Conservation (phyloP, 177 flowering plant species). For the Tripterygium wilfordii region DNA sequence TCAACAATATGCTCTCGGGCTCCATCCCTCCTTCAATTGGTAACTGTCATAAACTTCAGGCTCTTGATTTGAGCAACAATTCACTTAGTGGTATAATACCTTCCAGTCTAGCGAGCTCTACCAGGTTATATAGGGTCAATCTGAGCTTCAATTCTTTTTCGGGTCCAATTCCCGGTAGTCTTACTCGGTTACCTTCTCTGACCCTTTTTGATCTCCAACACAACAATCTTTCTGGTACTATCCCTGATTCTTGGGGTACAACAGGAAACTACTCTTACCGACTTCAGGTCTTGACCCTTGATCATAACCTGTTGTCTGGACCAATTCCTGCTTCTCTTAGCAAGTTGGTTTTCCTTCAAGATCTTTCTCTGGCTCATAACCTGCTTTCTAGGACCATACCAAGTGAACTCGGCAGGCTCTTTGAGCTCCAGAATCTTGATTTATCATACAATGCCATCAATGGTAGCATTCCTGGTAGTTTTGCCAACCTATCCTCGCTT, state of each 20-base stretch:
- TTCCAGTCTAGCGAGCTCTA: slow-evolving; percentile 47
- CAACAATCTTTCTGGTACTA: slow-evolving; percentile 72
- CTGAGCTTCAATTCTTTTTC: slow-evolving; percentile 65
- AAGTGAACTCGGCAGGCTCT: slow-evolving; percentile 33
- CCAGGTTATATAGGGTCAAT: slow-evolving; percentile 61
- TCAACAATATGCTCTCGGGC: slow-evolving; percentile 83
- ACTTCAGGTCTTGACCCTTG: slow-evolving; percentile 49
- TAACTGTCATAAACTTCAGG: slow-evolving; percentile 46
- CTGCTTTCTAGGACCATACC: slow-evolving; percentile 54
- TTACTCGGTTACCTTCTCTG: slow-evolving; percentile 47
- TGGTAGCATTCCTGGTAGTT: slow-evolving; percentile 48
- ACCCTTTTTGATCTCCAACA: slow-evolving; percentile 61
- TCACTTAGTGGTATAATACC: slow-evolving; percentile 61
- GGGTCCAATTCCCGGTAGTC: slow-evolving; percentile 54
- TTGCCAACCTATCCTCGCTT: slow-evolving; percentile 39
- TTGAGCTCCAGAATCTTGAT: slow-evolving; percentile 41
- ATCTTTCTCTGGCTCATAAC: slow-evolving; percentile 49
- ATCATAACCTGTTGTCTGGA: slow-evolving; percentile 63
- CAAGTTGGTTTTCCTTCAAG: slow-evolving; percentile 43
- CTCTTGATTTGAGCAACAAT: slow-evolving; percentile 78
- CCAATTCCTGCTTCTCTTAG: slow-evolving; percentile 49
- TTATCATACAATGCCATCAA: slow-evolving; percentile 47
- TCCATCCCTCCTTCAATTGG: slow-evolving; percentile 71
- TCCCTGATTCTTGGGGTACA: slow-evolving; percentile 66
- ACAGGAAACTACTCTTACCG: slow-evolving; percentile 22